These are phyloP conservation scores for Exsudoporus floridanus DNA, from an alignment of 1,284 basidiomycete species.

Conservation along the genomic window DNA sequence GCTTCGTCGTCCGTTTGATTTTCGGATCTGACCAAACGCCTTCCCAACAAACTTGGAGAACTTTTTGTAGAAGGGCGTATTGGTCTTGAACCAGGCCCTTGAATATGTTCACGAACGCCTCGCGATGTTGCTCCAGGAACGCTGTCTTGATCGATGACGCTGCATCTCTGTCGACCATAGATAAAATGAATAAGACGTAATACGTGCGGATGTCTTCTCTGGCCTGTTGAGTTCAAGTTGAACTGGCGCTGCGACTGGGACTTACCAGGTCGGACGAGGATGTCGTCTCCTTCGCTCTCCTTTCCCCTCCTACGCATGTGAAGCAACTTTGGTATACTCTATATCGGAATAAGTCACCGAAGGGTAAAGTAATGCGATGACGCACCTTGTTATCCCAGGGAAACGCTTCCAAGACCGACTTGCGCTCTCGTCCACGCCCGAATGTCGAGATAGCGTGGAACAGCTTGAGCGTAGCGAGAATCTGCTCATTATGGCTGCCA, in stretches of 20 bases:
- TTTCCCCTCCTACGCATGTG: constrained; percentile 66
- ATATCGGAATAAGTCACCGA: not conserved
- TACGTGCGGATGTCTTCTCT: constrained; percentile 68
- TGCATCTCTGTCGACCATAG: constrained; percentile 56
- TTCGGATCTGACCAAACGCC: constrained; percentile 71
- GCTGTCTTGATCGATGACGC: constrained; percentile 52
- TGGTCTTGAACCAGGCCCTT: constrained; percentile 66
- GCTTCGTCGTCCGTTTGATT: constrained; percentile 65
- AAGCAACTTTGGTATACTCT: constrained; percentile 67
- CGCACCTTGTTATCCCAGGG: constrained; percentile 74
- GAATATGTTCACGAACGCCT: constrained; percentile 62
- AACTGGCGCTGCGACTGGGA: not conserved
- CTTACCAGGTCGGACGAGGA: constrained; percentile 57
- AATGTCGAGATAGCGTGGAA: constrained; percentile 60
- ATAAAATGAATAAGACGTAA: constrained; percentile 66
- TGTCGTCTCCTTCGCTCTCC: constrained; percentile 38
- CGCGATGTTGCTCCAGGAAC: constrained; percentile 68
- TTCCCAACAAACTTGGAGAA: constrained; percentile 57
- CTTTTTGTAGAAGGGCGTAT: constrained; percentile 51
- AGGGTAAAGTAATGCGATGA: not conserved
- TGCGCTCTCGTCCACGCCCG: constrained; percentile 62
- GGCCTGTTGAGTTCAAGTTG: not conserved
- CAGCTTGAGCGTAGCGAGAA: constrained; percentile 63
- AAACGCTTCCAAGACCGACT: constrained; percentile 59
- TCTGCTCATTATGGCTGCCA: constrained; percentile 59